phyloP scores from a whole-genome alignment of 768 basidiomycete genomes.

The Pulveroboletus sp. region DNA sequence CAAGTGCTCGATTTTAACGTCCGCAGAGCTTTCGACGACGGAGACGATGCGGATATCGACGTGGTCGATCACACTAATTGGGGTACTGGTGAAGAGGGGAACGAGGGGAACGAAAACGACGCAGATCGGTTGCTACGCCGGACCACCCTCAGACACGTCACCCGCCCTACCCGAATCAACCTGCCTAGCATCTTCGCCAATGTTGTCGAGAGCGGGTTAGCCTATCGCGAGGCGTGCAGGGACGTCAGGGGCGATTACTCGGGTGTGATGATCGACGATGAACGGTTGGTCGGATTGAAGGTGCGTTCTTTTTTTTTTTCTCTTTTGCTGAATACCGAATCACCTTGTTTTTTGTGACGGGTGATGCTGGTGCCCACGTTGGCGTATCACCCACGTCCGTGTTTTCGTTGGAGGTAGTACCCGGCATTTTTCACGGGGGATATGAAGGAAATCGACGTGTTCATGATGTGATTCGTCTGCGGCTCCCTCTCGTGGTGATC shows the following conservation, averaged over 20 bases:
- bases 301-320: conserved; percentile 19
- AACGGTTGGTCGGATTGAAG: conserved; percentile 37
- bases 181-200: conserved; percentile 20
- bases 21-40: not conserved
- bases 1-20: conserved; percentile 33
- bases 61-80: not conserved
- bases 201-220: conserved; percentile 25
- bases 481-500: no score
- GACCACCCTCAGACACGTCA: conserved; percentile 1
- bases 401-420: conserved; percentile 6
- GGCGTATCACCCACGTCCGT: not conserved
- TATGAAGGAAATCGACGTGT: no score
- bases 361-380: no score
- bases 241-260: conserved; percentile 28
- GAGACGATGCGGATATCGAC: not conserved
- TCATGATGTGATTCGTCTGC: no score
- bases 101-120: not conserved
- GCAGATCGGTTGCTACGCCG: not conserved
- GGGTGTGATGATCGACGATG: conserved; percentile 42
- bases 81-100: not conserved
- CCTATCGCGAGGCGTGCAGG: conserved; percentile 29
- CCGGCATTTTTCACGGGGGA: conserved; percentile 27
- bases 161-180: not conserved
- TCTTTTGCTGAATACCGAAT: no score
- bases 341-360: no score